These are phyloP conservation scores for Zizania palustris DNA, from an alignment of 202 grass and related monocot species.

Conservation along the genomic window DNA sequence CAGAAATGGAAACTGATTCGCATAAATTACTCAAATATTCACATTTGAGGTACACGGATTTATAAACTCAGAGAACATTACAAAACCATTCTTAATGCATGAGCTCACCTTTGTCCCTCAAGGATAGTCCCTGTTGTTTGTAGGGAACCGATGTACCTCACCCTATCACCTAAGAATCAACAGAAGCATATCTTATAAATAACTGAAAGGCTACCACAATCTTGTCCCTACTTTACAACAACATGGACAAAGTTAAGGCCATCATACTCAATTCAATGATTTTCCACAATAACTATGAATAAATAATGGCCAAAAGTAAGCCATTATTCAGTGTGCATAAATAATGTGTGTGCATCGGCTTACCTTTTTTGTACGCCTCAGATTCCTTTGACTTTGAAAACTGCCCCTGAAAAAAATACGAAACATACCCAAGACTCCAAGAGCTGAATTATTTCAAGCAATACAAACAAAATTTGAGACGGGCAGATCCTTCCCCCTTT, in stretches of 20 bases:
- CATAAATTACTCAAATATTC: background rate
- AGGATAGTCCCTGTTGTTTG: conserved; percentile 39
- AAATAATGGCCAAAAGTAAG: conserved; percentile 11
- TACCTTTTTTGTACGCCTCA: conserved; percentile 74
- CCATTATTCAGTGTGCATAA: background rate
- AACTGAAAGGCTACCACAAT: background rate
- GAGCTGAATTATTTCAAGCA: conserved; percentile 5
- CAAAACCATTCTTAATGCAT: conserved; percentile 31
- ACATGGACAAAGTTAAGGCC: conserved; percentile 12
- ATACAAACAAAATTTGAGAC: background rate
- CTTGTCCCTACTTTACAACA: background rate
- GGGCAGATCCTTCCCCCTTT: background rate
- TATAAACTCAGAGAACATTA: background rate
- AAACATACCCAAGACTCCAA: conserved; percentile 1
- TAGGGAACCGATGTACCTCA: conserved; percentile 69
- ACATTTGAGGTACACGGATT: background rate
- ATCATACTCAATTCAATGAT: conserved; percentile 16
- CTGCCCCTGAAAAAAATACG: conserved; percentile 67
- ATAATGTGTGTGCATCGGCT: background rate
- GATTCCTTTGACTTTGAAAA: conserved; percentile 76
- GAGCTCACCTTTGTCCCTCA: conserved; percentile 54
- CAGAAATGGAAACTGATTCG: background rate
- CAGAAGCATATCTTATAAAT: conserved; percentile 24
- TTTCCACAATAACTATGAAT: background rate
- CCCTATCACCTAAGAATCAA: conserved; percentile 85